Evolutionary conservation across 495 filamentous ascomycete species (phyloP).

Genomic region (Aspergillus olivimuriae): DNA sequence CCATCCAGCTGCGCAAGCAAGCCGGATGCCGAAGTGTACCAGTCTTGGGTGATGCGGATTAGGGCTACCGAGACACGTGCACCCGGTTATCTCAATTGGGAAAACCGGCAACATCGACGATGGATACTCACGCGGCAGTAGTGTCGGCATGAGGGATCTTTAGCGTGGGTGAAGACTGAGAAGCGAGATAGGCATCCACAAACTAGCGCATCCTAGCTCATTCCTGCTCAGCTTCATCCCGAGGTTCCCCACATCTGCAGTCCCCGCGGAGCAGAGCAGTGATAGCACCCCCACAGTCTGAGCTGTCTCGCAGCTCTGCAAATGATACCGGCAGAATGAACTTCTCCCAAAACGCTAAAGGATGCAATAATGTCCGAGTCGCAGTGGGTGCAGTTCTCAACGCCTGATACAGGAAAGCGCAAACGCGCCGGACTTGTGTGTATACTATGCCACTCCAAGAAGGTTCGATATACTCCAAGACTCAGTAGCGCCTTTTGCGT

Average conservation of each 20-base stretch:
- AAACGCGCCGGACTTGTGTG: conserved; percentile 32
- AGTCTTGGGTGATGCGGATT: neutral
- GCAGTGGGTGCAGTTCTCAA: conserved; percentile 8
- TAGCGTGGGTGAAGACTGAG: too few species aligned
- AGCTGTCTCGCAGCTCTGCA: too few species aligned
- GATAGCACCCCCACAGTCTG: too few species aligned
- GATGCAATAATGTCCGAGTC: neutral
- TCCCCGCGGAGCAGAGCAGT: too few species aligned
- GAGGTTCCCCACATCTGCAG: neutral
- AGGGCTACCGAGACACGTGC: neutral
- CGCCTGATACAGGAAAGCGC: conserved; percentile 16
- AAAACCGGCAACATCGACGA: too few species aligned
- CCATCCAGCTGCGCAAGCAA: too few species aligned
- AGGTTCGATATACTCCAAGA: conserved; percentile 8
- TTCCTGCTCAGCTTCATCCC: neutral
- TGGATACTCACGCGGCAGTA: too few species aligned
- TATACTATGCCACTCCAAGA: conserved; percentile 27
- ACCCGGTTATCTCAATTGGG: neutral
- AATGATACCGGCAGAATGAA: neutral
- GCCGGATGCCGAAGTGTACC: neutral
- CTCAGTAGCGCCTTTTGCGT: neutral
- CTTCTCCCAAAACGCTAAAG: neutral
- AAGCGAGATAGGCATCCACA: too few species aligned
- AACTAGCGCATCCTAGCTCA: neutral
- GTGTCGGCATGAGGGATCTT: too few species aligned